Evolutionary conservation across 2,329 filamentous ascomycete species (phyloP), one percentile per base, ranked within the genome.

Genomic region (Sphaerulina musiva): DNA sequence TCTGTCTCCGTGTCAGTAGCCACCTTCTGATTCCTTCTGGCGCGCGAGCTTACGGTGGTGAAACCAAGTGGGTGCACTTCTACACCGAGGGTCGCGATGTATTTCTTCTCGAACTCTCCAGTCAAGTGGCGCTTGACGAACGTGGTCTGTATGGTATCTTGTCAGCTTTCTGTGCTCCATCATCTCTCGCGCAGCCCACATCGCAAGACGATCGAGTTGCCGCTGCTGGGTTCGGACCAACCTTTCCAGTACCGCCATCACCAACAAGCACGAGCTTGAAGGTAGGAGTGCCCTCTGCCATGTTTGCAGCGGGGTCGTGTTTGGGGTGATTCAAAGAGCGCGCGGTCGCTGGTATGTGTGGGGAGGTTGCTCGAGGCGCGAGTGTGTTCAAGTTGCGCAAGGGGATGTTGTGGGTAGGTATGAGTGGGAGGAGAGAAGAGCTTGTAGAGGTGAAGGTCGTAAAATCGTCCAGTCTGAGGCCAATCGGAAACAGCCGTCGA

Each of bases 81-180:
- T 74, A 98, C 93, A 86, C 93, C 93, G 64, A 98, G 89, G 58
- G 93, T 98, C 70, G 93, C 93, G 76, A 98, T 97, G 80, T 98
- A 98, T 82, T 97, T 98, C 87, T 98, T 98, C 81, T 98, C 93
- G 74, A 98, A 98, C 76, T 98, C 93, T 75, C 93, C 93, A 73
- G 93, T 98, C 84, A 97, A 84, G 80, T 98, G 93, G 73, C 93
- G 93, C 87, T 98, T 98, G 82, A 98, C 93, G 78, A 98, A 98
- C 73, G 93, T 98, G 74, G 93, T 98, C 93, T 98, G 72, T 14
- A 53, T 20, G 48, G 29, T 51, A 11, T 51, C 5, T 46, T 10
- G 48, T 51, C 42, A 51, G 48, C 44, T 38, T 9, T 17, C 14
- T 9, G 8, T n/a, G 11, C 40, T 42, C 20, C 11, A 14, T 17